phyloP scores from a whole-genome alignment of 2,329 filamentous ascomycete genomes.

The Aspergillus persii region DNA sequence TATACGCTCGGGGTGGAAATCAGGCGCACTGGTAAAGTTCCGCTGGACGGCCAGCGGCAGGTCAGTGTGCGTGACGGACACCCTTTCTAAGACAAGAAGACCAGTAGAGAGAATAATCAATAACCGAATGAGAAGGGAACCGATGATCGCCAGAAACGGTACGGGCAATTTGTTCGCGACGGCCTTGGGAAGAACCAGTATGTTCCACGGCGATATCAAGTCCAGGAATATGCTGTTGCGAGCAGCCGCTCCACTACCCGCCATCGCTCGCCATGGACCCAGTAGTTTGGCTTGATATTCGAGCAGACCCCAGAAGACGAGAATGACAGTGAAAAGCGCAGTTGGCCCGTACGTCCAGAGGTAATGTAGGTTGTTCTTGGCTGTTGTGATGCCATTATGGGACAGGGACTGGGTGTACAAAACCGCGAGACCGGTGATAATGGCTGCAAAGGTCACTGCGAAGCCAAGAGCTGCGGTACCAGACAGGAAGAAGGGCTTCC shows the following conservation, averaged over 20 bases:
- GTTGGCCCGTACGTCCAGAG: constrained; percentile 9
- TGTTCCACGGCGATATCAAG: background rate
- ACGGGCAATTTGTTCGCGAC: too few relatives aligned
- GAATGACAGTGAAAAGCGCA: background rate
- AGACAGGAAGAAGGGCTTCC: too few relatives aligned
- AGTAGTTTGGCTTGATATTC: background rate
- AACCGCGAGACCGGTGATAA: background rate
- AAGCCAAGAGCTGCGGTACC: too few relatives aligned
- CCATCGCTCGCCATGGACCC: background rate
- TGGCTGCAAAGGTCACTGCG: background rate
- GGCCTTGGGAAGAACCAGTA: too few relatives aligned
- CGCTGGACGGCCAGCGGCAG: background rate
- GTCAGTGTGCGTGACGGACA: background rate
- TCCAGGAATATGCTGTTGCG: background rate
- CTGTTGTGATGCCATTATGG: background rate
- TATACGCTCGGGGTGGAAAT: background rate
- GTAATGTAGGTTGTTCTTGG: constrained; percentile 1
- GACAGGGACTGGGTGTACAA: background rate
- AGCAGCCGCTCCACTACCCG: background rate
- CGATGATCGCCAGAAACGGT: background rate
- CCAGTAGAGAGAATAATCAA: background rate
- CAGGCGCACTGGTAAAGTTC: background rate
- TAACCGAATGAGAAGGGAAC: background rate
- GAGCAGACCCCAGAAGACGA: background rate
- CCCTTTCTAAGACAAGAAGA: background rate